These are phyloP conservation scores for Neofusicoccum sp. DNA, from an alignment of 2,329 filamentous ascomycete genomes.

Conservation along the genomic window DNA sequence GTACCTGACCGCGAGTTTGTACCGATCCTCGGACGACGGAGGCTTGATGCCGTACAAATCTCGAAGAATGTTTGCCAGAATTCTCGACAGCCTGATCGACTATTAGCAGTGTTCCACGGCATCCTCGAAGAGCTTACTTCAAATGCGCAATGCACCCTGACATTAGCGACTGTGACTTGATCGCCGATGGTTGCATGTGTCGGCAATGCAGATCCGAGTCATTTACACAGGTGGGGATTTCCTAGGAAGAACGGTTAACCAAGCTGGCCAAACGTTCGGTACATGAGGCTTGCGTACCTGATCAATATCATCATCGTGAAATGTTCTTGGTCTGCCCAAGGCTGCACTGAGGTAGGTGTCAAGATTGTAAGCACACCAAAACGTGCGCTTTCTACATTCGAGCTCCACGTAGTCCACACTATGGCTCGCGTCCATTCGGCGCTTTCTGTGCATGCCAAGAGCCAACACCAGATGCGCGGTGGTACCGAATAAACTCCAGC, in stretches of 20 bases:
- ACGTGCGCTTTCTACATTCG: slow-evolving; percentile 58
- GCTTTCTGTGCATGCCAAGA: slow-evolving; percentile 31
- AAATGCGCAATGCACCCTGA: slow-evolving; percentile 47
- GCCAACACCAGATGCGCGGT: slow-evolving; percentile 53
- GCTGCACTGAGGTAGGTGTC: slow-evolving; percentile 64
- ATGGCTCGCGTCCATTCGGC: slow-evolving; percentile 14
- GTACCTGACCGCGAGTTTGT: slow-evolving; percentile 42
- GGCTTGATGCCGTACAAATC: slow-evolving; percentile 45
- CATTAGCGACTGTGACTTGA: slow-evolving; percentile 41
- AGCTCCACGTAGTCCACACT: slow-evolving; percentile 45
- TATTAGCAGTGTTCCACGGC: rapidly evolving
- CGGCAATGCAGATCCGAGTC: slow-evolving; percentile 31
- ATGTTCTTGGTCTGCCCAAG: slow-evolving; percentile 59
- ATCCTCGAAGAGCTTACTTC: slow-evolving; percentile 25
- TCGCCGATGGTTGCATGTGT: slow-evolving; percentile 29
- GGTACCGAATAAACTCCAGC: slow-evolving; percentile 61
- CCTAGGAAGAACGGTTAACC: slow-evolving; percentile 28
- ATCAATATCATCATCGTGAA: slow-evolving; percentile 64
- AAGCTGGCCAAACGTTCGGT: slow-evolving; percentile 33
- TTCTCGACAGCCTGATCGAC: slow-evolving; percentile 39
- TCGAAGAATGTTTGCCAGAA: slow-evolving; percentile 45
- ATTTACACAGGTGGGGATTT: slow-evolving; percentile 35
- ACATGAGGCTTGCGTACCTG: slow-evolving; percentile 46
- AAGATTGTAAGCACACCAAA: slow-evolving; percentile 63
- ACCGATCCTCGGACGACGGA: slow-evolving; percentile 31